Percentiles rank a stretch among this genome's conserved stretches.
Conservation (phyloP, 768 basidiomycete genomes). For the Tulasnella sp. region DNA sequence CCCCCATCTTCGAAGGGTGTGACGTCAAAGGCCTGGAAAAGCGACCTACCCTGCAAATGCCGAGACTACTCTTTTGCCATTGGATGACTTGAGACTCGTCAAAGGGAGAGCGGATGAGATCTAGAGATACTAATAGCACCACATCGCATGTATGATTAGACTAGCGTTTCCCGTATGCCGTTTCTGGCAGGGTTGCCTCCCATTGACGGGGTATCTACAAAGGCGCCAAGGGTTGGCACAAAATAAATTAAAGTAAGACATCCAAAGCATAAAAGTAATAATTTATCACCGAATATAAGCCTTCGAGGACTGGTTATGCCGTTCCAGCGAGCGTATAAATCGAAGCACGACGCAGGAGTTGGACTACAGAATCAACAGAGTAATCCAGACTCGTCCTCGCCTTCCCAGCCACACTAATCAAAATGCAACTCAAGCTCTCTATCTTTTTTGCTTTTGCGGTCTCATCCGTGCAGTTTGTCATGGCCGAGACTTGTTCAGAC, state of each 20-base stretch:
- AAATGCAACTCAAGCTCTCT: not conserved
- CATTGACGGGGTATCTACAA: not conserved
- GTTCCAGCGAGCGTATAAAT: not conserved
- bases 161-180: not conserved
- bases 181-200: not conserved
- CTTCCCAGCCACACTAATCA: not conserved
- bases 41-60: not conserved
- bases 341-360: not conserved
- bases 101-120: not conserved
- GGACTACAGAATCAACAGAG: not conserved
- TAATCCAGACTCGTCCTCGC: not conserved
- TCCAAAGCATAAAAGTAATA: no score
- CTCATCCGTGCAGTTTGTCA: not conserved
- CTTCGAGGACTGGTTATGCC: not conserved
- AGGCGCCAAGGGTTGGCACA: not conserved
- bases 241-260: not conserved
- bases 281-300: not conserved
- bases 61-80: not conserved
- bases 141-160: not conserved
- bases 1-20: not conserved
- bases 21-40: not conserved
- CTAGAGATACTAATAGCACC: not conserved
- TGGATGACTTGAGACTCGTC: not conserved
- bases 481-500: not conserved
- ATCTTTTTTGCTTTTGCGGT: not conserved